These are phyloP conservation scores for Saturnispora saitoi DNA, from an alignment of 805 yeast species.

Conservation along the genomic window DNA sequence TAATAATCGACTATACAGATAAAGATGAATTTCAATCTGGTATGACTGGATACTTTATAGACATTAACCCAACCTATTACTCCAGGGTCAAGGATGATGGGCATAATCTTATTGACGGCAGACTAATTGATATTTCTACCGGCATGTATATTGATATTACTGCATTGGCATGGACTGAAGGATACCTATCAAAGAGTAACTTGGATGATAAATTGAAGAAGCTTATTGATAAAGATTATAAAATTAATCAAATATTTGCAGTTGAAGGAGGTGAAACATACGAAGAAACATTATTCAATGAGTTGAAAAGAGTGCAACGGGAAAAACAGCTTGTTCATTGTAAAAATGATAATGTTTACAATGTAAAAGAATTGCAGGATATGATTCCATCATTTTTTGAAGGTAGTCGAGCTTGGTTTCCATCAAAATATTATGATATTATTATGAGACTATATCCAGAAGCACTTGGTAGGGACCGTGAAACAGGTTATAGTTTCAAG, in stretches of 20 bases:
- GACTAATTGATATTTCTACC: conserved; percentile 43
- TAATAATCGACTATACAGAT: conserved; percentile 35
- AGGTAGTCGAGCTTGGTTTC: conserved; percentile 43
- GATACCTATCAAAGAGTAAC: conserved; percentile 8
- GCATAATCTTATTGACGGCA: conserved; percentile 44
- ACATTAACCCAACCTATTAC: conserved; percentile 29
- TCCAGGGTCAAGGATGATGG: conserved; percentile 36
- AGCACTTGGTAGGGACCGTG: conserved; percentile 24
- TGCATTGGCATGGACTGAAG: conserved; percentile 25
- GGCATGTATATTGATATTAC: conserved; percentile 40
- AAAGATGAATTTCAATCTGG: conserved; percentile 20
- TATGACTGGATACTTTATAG: conserved; percentile 26
- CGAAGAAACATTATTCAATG: conserved; percentile 2
- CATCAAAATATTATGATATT: conserved; percentile 30
- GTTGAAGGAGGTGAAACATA: conserved; percentile 41
- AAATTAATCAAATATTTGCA: conserved; percentile 12
- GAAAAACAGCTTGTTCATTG: conserved; percentile 22
- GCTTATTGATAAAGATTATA: conserved; percentile 15
- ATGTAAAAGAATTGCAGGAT: conserved; percentile 42
- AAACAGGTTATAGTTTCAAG: conserved; percentile 34
- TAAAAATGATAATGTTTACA: conserved; percentile 48
- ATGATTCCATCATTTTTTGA: conserved; percentile 49
- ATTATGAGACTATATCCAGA: conserved; percentile 43
- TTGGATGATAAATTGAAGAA: conserved; percentile 6
- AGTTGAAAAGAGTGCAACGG: conserved; percentile 27